Evolutionary conservation across 2,329 filamentous ascomycete species (phyloP), one percentile per base, ranked within the genome.

Genomic region (Aaosphaeria pasadenensis): DNA sequence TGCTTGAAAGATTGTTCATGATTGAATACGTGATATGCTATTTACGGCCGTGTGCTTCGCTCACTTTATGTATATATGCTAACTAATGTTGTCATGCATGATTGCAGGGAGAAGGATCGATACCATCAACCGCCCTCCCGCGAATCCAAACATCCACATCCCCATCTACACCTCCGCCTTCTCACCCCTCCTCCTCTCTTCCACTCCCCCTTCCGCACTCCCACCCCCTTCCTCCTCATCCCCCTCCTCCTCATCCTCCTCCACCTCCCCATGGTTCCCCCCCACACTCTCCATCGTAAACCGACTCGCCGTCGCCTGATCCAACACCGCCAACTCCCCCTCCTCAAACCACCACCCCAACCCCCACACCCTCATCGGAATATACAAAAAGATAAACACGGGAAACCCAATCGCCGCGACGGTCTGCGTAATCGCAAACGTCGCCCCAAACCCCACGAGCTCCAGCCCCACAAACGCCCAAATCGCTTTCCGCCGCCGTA

Each of bases 341-440:
- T 68, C 58, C 0, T 67, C 70, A 52, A 83, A 82, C 63, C 77
- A 78, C 11, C 66, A 56, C 1, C 80, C 80, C 52, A 83, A 63
- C 0, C 77, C 46, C 46, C 73, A 70, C 50, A 75, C 78, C 3
- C 80, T 67, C 30, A 82, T 56, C 0, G 81, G 81, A 6, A 84
- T 82, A 13, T 83, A 69, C 4, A 77, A 62, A 13, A 80, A 71
- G 49, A 84, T 82, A 44, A 83, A 73, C 11, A 84, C 73, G 0
- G 81, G 81, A 52, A 84, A 84, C 0, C 79, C 78, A 54, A 84
- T 81, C 0, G 80, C 81, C 0, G 77, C 81, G 28, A 83, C 77
- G 0, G 81, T 84, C 60, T 83, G 79, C 2, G 79, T 81, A 45
- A 84, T 79, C 0, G 78, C 81, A 9, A 84, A 79, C 3, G 76